These are phyloP conservation scores for Blastocystis hominis DNA, from an alignment of 352 stramenopile species.

Conservation along the genomic window DNA sequence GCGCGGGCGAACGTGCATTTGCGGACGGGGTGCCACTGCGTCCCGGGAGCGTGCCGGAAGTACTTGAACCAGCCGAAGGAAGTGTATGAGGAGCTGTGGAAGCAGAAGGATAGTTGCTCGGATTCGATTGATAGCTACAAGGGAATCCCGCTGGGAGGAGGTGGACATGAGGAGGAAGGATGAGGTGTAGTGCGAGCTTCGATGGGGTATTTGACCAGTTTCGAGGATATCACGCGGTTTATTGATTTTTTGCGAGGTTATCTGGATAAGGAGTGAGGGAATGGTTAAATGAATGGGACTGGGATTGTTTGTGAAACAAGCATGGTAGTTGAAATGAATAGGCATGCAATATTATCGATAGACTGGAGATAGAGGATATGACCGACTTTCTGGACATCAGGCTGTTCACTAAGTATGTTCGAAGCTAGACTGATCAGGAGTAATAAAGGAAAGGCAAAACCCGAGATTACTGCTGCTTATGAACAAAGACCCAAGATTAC, in stretches of 20 bases:
- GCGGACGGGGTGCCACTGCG: slow-evolving; percentile 73
- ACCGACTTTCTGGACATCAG: no score
- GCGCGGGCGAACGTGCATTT: slow-evolving; percentile 69
- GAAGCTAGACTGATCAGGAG: no score
- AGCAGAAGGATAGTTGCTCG: slow-evolving; percentile 64
- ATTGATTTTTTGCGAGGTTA: slow-evolving; percentile 65
- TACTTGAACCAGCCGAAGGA: slow-evolving; percentile 5
- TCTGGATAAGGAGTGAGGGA: neutral
- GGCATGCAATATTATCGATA: no score
- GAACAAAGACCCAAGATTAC: slow-evolving; percentile 62
- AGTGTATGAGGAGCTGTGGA: neutral
- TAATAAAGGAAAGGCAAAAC: no score
- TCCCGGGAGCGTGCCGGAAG: slow-evolving; percentile 68
- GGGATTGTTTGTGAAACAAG: neutral
- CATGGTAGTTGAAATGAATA: neutral
- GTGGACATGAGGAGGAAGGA: slow-evolving; percentile 66
- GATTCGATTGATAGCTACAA: slow-evolving; percentile 64
- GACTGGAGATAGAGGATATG: no score
- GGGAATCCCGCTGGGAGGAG: slow-evolving; percentile 63
- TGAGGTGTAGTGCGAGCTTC: slow-evolving; percentile 66
- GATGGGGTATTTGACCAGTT: slow-evolving; percentile 72
- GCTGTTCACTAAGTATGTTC: no score
- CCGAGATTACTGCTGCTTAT: slow-evolving; percentile 59
- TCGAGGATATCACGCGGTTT: slow-evolving; percentile 70
- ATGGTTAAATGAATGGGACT: neutral